A percentile compares a stretch with the other conserved stretches of the same genome.
Conservation (phyloP, 2,329 filamentous ascomycete genomes). For the Sordariomycetes sp. region DNA sequence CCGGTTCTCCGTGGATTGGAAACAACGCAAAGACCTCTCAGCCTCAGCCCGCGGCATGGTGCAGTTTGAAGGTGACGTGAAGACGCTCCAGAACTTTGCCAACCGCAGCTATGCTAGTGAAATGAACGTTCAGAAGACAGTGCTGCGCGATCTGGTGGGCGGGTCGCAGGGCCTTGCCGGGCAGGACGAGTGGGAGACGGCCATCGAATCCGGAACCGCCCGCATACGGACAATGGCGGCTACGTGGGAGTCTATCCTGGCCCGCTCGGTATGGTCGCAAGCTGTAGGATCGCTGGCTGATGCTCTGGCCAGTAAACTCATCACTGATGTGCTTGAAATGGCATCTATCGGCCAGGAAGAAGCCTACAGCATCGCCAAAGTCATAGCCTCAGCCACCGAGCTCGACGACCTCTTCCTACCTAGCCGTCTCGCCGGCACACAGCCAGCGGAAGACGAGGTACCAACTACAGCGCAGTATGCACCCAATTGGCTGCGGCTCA, state of each 20-base stretch:
- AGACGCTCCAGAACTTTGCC: slow-evolving; percentile 49
- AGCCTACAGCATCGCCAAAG: slow-evolving; percentile 49
- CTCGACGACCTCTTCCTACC: slow-evolving; percentile 53
- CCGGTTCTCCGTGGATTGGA: slow-evolving; percentile 41
- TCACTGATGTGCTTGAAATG: slow-evolving; percentile 53
- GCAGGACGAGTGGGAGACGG: slow-evolving; percentile 42
- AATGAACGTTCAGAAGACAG: slow-evolving; percentile 49
- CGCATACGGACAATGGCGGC: slow-evolving; percentile 44
- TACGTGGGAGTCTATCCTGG: slow-evolving; percentile 49
- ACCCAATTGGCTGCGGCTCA: slow-evolving; percentile 51
- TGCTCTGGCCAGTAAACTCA: slow-evolving; percentile 48
- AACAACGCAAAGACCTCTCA: slow-evolving; percentile 40
- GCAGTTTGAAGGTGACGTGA: slow-evolving; percentile 50
- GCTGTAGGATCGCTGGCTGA: slow-evolving; percentile 52
- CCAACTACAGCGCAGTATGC: slow-evolving; percentile 53
- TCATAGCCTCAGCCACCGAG: slow-evolving; percentile 47
- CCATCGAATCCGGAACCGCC: slow-evolving; percentile 41
- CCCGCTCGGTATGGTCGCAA: slow-evolving; percentile 53
- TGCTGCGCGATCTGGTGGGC: slow-evolving; percentile 52
- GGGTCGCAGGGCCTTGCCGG: slow-evolving; percentile 51
- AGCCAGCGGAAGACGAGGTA: slow-evolving; percentile 21
- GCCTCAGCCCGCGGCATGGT: slow-evolving; percentile 43
- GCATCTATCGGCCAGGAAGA: slow-evolving; percentile 53
- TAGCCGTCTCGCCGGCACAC: slow-evolving; percentile 20
- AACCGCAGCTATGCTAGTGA: slow-evolving; percentile 53